Base-by-base conservation (phyloP, 73 alveolate species). In the Tetrahymena borealis region DNA sequence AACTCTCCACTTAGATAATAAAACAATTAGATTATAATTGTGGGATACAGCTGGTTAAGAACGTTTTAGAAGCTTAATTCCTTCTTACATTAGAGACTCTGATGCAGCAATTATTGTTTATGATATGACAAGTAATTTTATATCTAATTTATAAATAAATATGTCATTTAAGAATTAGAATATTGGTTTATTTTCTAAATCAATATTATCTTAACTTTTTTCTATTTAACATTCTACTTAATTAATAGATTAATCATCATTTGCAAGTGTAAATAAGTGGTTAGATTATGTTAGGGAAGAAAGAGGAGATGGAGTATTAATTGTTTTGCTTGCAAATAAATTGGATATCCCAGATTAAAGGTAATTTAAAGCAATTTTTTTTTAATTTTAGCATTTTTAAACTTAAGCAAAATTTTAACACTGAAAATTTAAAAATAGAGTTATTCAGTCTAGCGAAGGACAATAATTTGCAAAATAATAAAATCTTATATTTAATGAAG, bases 321-420 rank as follows among this genome's bases (percentile, higher is more conserved):
- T 97, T 39, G 97, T 96, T 10, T 95, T 98, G 6, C 98, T 98
- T 12, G 99, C 99, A 42, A 98, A 98, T 94, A 98, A 98, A 97
- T 97, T 97, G 4, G 99, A 97, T 91, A 39, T 94, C 16, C 94
- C 91, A 2, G 98, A 97, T 24, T 96, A 95, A 78, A 91, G 99
- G 93, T 92, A 92, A 77, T 94, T 91, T 32, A n/a, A n/a, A n/a
- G n/a, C n/a, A 94, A 93, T 32, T 16, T 40, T 40, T 40, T n/a
- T n/a, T n/a, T n/a, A n/a, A n/a, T n/a, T n/a, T n/a, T n/a, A n/a
- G n/a, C n/a, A n/a, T n/a, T n/a, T 40, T 7, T 0, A 79, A 4
- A 79, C 38, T 1, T 10, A 60, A 9, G 12, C 12, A 60, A 60
- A n/a, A n/a, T 2, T 5, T n/a, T 60, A 60, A 60, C 38, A 3